Conservation (phyloP, 2,329 filamentous ascomycete genomes). For the Trichoderma arundinaceum region DNA sequence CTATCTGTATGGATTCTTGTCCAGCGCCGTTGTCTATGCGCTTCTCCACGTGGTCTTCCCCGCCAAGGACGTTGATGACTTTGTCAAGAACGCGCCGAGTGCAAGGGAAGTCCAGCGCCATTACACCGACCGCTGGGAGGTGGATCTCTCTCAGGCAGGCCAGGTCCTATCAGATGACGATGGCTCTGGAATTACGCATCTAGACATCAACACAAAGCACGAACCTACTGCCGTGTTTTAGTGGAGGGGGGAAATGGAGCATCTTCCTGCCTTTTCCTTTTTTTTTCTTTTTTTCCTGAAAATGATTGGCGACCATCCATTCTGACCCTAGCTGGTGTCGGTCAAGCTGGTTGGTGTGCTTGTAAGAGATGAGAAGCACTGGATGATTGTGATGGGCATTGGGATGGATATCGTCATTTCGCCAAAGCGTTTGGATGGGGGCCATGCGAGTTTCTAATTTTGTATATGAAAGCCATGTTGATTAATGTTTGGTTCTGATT, state of each 20-base stretch:
- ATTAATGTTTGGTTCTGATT: not conserved
- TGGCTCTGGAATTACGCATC: constrained; percentile 21
- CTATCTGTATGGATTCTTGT: constrained; percentile 48
- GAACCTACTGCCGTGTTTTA: constrained; percentile 10
- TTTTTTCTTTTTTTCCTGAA: not conserved
- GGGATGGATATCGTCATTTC: not conserved
- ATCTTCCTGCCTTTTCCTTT: not conserved
- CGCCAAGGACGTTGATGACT: constrained; percentile 38
- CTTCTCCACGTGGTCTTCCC: constrained; percentile 44
- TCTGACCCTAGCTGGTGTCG: not conserved
- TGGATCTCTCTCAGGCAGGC: constrained; percentile 34
- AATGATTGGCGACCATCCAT: too few relatives aligned
- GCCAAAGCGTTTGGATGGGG: not conserved
- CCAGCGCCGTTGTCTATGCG: constrained; percentile 43
- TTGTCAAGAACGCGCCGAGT: constrained; percentile 38
- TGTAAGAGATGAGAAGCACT: too few relatives aligned
- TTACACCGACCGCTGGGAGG: constrained; percentile 44
- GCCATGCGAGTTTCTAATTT: not conserved
- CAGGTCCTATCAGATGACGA: constrained; percentile 30
- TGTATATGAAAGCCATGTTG: not conserved
- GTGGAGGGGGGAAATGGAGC: too few relatives aligned
- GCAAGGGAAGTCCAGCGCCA: constrained; percentile 40
- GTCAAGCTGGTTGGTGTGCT: not conserved
- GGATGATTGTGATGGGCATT: not conserved
- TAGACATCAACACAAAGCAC: constrained; percentile 15